Evolutionary conservation across 2,329 filamentous ascomycete genomes (phyloP).

Genomic region (Cryoendolithus antarcticus): DNA sequence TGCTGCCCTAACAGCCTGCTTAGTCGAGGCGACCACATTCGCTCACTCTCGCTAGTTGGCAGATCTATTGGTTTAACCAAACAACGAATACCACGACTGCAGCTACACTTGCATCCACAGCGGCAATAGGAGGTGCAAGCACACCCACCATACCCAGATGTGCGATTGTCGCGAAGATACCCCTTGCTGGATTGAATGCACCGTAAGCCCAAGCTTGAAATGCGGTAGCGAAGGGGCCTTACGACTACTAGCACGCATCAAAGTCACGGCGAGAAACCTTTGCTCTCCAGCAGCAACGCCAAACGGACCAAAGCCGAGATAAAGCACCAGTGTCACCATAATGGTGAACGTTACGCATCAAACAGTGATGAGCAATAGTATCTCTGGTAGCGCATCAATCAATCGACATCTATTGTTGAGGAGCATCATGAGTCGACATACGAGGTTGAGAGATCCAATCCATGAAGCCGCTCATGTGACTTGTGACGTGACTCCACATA

Average conservation of each 20-base stretch:
- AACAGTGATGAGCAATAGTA: conserved; percentile 2
- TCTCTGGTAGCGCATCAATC: conserved; percentile 1
- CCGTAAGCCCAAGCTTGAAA: conserved; percentile 8
- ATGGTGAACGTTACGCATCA: conserved; percentile 2
- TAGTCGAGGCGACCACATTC: no score
- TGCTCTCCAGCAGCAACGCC: conserved; percentile 1
- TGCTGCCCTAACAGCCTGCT: no score
- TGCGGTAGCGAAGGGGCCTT: conserved; percentile 4
- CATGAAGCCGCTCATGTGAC: neutral
- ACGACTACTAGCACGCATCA: neutral
- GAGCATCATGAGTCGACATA: neutral
- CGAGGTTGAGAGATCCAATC: conserved; percentile 3
- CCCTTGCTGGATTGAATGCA: conserved; percentile 6
- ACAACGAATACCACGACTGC: neutral
- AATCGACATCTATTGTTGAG: neutral
- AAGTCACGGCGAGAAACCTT: neutral
- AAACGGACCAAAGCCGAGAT: conserved; percentile 2
- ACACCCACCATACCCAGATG: conserved; percentile 5
- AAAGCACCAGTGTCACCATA: conserved; percentile 1
- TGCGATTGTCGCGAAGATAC: conserved; percentile 6
- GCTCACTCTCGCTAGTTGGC: no score
- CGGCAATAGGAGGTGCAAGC: conserved; percentile 1
- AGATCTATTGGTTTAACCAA: conserved; percentile 1
- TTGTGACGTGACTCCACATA: neutral
- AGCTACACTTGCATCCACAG: neutral